Conservation (phyloP, 805 yeast genomes). For the Candida gorgasii region DNA sequence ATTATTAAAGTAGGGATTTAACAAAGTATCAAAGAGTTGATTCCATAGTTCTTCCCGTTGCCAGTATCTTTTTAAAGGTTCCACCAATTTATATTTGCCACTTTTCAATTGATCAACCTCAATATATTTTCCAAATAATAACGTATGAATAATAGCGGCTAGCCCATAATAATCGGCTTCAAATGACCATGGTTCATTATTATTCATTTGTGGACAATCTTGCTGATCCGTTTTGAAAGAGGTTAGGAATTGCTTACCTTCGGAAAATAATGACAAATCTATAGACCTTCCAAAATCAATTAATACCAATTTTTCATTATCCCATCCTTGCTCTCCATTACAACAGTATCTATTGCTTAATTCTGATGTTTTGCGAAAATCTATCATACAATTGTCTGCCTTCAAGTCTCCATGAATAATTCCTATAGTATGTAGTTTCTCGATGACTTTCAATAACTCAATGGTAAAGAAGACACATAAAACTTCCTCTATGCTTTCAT, state of each 20-base stretch:
- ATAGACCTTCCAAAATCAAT: constrained; percentile 84
- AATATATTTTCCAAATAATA: constrained; percentile 71
- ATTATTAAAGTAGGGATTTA: constrained; percentile 53
- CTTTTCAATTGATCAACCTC: constrained; percentile 33
- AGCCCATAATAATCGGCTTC: constrained; percentile 84
- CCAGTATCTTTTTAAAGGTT: constrained; percentile 72
- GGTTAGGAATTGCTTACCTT: constrained; percentile 52
- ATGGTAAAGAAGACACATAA: constrained; percentile 62
- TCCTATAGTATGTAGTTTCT: constrained; percentile 60
- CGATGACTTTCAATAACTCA: constrained; percentile 62
- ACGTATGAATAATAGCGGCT: constrained; percentile 70
- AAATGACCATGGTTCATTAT: constrained; percentile 64
- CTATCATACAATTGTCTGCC: constrained; percentile 83
- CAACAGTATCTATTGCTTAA: constrained; percentile 5
- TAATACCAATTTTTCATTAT: constrained; percentile 53
- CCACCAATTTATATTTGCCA: constrained; percentile 37
- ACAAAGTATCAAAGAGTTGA: constrained; percentile 58
- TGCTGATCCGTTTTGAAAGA: constrained; percentile 63
- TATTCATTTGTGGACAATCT: constrained; percentile 72
- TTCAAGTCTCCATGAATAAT: constrained; percentile 84
- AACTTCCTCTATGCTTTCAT: constrained; percentile 53
- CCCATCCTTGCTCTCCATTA: constrained; percentile 44
- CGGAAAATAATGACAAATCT: constrained; percentile 59
- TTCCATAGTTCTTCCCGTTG: constrained; percentile 64
- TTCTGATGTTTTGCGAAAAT: constrained; percentile 35